These are phyloP conservation scores for Elongisporangium senticosum DNA, from an alignment of 352 stramenopile genomes.

Conservation along the genomic window DNA sequence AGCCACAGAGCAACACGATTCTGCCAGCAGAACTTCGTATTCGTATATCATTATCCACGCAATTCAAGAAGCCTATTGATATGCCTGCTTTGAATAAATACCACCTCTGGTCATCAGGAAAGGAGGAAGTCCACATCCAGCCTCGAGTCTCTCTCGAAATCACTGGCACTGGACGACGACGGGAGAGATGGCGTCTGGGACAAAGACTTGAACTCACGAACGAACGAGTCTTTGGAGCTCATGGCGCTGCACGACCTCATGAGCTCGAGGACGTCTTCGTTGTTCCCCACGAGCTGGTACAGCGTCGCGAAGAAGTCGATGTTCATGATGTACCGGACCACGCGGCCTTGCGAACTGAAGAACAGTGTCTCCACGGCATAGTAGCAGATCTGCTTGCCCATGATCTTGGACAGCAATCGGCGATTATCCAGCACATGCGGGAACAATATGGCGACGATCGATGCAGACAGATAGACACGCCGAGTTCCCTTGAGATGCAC, in stretches of 20 bases:
- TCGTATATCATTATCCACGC: too few species aligned
- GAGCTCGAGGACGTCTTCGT: conserved; percentile 26
- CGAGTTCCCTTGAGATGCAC: conserved; percentile 28
- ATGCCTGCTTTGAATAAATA: neutral
- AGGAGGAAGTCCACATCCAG: conserved; percentile 36
- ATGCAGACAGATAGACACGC: conserved; percentile 25
- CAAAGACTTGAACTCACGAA: neutral
- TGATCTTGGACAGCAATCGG: conserved; percentile 16
- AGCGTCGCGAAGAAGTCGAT: conserved; percentile 32
- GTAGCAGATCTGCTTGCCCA: conserved; percentile 36
- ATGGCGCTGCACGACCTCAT: conserved; percentile 3
- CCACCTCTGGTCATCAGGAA: neutral
- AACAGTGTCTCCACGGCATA: conserved; percentile 34
- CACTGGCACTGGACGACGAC: neutral
- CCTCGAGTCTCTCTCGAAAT: conserved; percentile 9
- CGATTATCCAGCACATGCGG: conserved; percentile 22
- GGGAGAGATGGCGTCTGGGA: too few species aligned
- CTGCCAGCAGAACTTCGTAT: too few species aligned
- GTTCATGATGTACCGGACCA: conserved; percentile 40
- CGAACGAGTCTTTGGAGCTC: neutral
- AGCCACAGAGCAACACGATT: too few species aligned
- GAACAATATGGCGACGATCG: conserved; percentile 34
- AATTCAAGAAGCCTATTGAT: too few species aligned
- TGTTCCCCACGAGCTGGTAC: conserved; percentile 22
- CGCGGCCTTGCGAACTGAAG: conserved; percentile 26